Percentiles rank a stretch among this genome's conserved stretches.
Conservation (phyloP, 2,329 filamentous ascomycete species). For the Chlorencoelia australis region DNA sequence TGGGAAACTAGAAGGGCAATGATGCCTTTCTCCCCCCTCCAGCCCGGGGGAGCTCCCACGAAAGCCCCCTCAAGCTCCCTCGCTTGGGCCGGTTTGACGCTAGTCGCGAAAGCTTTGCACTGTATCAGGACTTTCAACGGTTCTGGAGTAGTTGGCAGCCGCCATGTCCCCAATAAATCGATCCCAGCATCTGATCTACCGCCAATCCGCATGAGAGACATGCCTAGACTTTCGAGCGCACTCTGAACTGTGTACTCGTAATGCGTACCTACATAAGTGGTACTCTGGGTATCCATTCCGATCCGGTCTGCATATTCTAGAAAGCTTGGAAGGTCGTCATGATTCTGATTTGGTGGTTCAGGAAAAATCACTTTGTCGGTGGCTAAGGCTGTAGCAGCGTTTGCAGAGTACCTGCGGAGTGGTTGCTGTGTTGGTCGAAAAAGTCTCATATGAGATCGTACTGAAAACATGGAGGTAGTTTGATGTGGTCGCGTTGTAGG, state of each 20-base stretch:
- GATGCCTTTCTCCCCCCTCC: constrained; percentile 49
- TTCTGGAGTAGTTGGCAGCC: constrained; percentile 36
- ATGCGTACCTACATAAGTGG: constrained; percentile 60
- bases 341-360: constrained; percentile 37
- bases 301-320: constrained; percentile 48
- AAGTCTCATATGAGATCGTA: constrained; percentile 11
- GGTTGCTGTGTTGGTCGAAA: constrained; percentile 14
- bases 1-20: constrained; percentile 64
- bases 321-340: constrained; percentile 56
- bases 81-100: constrained; percentile 46
- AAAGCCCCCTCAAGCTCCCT: constrained; percentile 78
- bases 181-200: constrained; percentile 60
- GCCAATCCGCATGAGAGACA: constrained; percentile 55
- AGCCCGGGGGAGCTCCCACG: constrained; percentile 60
- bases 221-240: constrained; percentile 49
- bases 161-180: constrained; percentile 65
- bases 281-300: constrained; percentile 43
- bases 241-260: constrained; percentile 63
- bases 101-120: constrained; percentile 54
- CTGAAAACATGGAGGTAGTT: constrained; percentile 14
- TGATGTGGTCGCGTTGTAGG: too few species aligned
- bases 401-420: constrained; percentile 18
- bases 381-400: constrained; percentile 6
- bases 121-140: constrained; percentile 46
- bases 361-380: constrained; percentile 37